Conservation (phyloP, 1,284 basidiomycete species). For the Pseudozyma sp. region DNA sequence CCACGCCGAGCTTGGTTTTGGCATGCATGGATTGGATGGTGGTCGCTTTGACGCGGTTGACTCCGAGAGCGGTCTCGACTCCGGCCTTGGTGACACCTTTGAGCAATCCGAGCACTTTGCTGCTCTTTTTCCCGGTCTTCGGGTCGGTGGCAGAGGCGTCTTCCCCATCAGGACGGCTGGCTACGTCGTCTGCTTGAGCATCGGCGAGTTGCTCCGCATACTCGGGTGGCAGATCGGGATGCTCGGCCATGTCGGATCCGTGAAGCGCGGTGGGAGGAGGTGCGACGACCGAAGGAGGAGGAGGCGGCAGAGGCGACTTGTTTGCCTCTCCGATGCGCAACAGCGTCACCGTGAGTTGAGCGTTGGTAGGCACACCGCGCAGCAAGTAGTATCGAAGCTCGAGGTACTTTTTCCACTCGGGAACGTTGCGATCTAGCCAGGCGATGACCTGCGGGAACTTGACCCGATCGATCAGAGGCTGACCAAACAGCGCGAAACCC, state of each 20-base stretch:
- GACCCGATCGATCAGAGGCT: slow-evolving; percentile 71
- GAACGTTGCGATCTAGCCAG: slow-evolving; percentile 71
- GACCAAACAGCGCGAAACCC: slow-evolving; percentile 73
- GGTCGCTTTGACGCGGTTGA: slow-evolving; percentile 66
- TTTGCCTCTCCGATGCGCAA: slow-evolving; percentile 72
- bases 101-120: slow-evolving; percentile 55
- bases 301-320: slow-evolving; percentile 71
- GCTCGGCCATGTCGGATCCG: slow-evolving; percentile 34
- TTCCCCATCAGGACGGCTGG: slow-evolving; percentile 44
- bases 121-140: slow-evolving; percentile 50
- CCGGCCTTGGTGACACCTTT: slow-evolving; percentile 62
- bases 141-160: slow-evolving; percentile 37
- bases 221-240: slow-evolving; percentile 58
- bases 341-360: slow-evolving; percentile 73
- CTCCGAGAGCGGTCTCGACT: slow-evolving; percentile 62
- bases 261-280: slow-evolving; percentile 47
- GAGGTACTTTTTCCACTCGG: slow-evolving; percentile 71
- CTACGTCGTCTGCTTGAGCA: slow-evolving; percentile 49
- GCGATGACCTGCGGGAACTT: slow-evolving; percentile 58
- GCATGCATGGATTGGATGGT: slow-evolving; percentile 59
- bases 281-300: slow-evolving; percentile 66
- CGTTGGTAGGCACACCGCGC: slow-evolving; percentile 74
- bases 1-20: slow-evolving; percentile 63
- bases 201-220: slow-evolving; percentile 55
- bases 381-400: slow-evolving; percentile 69